Evolutionary conservation across 805 yeast genomes (phyloP).

Genomic region (Starmerella roubikii): DNA sequence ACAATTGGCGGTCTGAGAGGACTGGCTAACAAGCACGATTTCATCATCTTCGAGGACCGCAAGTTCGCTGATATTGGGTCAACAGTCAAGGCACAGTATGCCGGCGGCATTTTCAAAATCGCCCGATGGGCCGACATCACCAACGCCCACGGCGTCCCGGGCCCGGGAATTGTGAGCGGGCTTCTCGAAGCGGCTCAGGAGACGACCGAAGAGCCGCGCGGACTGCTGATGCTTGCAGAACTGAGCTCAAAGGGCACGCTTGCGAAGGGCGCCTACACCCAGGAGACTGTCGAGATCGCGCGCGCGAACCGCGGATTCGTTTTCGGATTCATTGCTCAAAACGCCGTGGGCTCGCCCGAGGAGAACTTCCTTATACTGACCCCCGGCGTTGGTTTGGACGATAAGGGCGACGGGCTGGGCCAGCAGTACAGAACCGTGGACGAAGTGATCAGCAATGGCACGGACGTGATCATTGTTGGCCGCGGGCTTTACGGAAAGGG

Average conservation of each 20-base stretch:
- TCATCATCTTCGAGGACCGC: slow-evolving; percentile 89
- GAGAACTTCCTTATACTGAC: slow-evolving; percentile 96
- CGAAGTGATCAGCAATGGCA: slow-evolving; percentile 71
- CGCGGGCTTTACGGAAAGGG: slow-evolving; percentile 92
- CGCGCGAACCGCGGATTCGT: slow-evolving; percentile 77
- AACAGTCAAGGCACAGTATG: slow-evolving; percentile 87
- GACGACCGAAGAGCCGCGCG: slow-evolving; percentile 55
- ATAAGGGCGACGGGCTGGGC: slow-evolving; percentile 88
- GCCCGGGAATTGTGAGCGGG: slow-evolving; percentile 84
- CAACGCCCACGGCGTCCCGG: slow-evolving; percentile 95
- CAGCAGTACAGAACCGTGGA: slow-evolving; percentile 92
- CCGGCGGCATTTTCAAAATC: slow-evolving; percentile 78
- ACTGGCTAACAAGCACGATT: slow-evolving; percentile 68
- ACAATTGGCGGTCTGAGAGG: slow-evolving; percentile 63
- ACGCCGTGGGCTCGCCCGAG: slow-evolving; percentile 55
- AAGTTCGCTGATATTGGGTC: slow-evolving; percentile 98
- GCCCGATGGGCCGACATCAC: slow-evolving; percentile 95
- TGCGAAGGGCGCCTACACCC: slow-evolving; percentile 84
- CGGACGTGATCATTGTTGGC: slow-evolving; percentile 95
- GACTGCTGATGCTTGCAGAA: slow-evolving; percentile 89
- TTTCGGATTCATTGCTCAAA: slow-evolving; percentile 92
- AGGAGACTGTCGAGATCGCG: slow-evolving; percentile 79
- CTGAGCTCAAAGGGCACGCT: slow-evolving; percentile 85
- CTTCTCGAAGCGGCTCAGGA: slow-evolving; percentile 61
- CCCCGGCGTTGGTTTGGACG: slow-evolving; percentile 97